These are phyloP conservation scores for Zygoascus ofunaensis DNA, from an alignment of 805 yeast genomes.

Conservation along the genomic window DNA sequence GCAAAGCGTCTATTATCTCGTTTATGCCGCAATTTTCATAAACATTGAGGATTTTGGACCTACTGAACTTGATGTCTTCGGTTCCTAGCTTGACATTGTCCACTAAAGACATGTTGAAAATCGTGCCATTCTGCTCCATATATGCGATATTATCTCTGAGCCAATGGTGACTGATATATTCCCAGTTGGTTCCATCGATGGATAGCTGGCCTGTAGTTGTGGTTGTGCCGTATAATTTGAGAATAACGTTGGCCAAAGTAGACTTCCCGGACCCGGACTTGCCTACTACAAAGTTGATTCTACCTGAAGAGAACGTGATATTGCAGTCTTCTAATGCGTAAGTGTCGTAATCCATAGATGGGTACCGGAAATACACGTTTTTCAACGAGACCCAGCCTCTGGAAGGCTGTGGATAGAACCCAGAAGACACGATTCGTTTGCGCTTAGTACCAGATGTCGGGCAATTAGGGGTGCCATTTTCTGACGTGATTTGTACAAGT, in stretches of 20 bases:
- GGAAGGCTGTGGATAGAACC: conserved; percentile 14
- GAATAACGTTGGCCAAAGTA: conserved; percentile 54
- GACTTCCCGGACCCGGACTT: conserved; percentile 93
- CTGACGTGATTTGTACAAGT: conserved; percentile 23
- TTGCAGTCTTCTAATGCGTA: conserved; percentile 40
- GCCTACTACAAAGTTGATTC: conserved; percentile 64
- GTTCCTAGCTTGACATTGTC: conserved; percentile 56
- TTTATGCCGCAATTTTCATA: conserved; percentile 44
- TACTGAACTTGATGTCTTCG: conserved; percentile 18
- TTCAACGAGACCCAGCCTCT: conserved; percentile 41
- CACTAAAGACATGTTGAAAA: conserved; percentile 55
- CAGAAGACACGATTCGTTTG: conserved; percentile 15
- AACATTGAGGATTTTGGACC: conserved; percentile 34
- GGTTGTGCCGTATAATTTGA: conserved; percentile 42
- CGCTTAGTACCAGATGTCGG: conserved; percentile 4
- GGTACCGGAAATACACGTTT: conserved; percentile 29
- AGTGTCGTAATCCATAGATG: conserved; percentile 34
- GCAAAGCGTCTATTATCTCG: conserved; percentile 40
- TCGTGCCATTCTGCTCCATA: conserved; percentile 60
- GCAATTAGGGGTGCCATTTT: no score
- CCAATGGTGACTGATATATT: conserved; percentile 40
- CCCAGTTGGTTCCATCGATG: conserved; percentile 46
- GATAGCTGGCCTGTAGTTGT: conserved; percentile 45
- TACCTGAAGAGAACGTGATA: conserved; percentile 38
- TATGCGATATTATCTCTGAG: conserved; percentile 54